Conservation (phyloP, 1,284 basidiomycete species). For the Boletellus sp. region DNA sequence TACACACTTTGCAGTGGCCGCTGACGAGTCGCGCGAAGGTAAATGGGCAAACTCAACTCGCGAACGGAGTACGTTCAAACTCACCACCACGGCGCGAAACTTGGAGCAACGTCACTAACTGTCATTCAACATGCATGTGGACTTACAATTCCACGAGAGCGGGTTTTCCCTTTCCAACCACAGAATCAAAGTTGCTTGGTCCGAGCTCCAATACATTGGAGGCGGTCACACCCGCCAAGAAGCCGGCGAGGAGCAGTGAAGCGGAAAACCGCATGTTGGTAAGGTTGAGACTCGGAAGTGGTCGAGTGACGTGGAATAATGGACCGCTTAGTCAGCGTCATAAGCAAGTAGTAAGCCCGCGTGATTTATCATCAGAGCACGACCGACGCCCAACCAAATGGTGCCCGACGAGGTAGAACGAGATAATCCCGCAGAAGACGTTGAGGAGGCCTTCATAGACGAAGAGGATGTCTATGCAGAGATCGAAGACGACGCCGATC, state of each 20-base stretch:
- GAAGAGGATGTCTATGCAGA: conserved; percentile 62
- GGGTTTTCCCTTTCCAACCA: conserved; percentile 74
- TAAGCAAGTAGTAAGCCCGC: background rate
- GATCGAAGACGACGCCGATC: conserved; percentile 64
- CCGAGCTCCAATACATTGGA: conserved; percentile 83
- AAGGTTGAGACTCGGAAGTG: background rate
- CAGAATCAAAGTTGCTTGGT: conserved; percentile 70
- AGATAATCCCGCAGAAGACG: conserved; percentile 39
- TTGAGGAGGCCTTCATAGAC: conserved; percentile 53
- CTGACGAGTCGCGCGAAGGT: conserved; percentile 35
- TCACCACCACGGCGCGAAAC: conserved; percentile 84
- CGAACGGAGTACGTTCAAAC: conserved; percentile 23
- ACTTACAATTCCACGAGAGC: conserved; percentile 88
- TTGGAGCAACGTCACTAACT: conserved; percentile 23
- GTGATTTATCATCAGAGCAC: conserved; percentile 26
- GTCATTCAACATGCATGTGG: background rate
- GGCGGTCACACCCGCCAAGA: conserved; percentile 57
- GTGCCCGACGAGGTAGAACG: conserved; percentile 14
- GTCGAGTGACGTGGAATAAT: conserved; percentile 29
- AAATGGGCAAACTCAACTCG: background rate
- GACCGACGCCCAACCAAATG: conserved; percentile 12
- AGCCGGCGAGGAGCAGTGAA: conserved; percentile 52
- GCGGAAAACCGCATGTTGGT: conserved; percentile 59
- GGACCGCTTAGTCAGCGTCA: conserved; percentile 26
- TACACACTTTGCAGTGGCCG: conserved; percentile 75